Evolutionary conservation across 495 filamentous ascomycete genomes (phyloP), one percentile per base, ranked within the genome.

Genomic region (Penicillium coprophilum): DNA sequence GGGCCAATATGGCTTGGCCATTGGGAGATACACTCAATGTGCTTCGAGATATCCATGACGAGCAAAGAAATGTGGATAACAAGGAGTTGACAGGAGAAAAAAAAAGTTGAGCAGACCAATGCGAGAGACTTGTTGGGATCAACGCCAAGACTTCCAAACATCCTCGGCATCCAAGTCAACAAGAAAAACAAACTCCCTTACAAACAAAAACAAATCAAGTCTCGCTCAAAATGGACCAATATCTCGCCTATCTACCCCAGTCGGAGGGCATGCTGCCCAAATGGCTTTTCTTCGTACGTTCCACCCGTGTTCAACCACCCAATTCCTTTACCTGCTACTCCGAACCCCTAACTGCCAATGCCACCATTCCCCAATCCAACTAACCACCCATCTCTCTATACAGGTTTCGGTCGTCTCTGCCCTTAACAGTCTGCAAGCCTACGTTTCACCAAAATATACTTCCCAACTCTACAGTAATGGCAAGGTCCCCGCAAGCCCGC

Each of bases 401-500:
- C 60, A 94, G 90, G 78, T 93, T 62, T 89, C 89, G 46, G 65
- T 89, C 43, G 77, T 93, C 46, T 87, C 93, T 54, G 73, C 91
- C 47, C 85, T 80, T 63, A 97, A 97, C 79, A 85, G 82, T 21
- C 59, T 92, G 61, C 92, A 96, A 74, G 82, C 88, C 67, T 94
- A 92, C 76, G 49, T 69, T 19, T 93, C 90, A 4, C 72, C 88
- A 9, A 70, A 80, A 64, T 91, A 87, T 71, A 90, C 91, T 10
- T 80, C 80, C 2, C 85, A 88, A 62, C 82, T 97, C 63, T 97
- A 96, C 68, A 75, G 77, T 31, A 78, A 78, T 51, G 72, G 76
- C 65, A 76, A 59, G 63, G 71, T 71, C 50, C 74, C 58, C 69
- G 81, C 71, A 11, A 74, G 70, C 32, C 78, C 86, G 5, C 84